Conservation (phyloP, 2,329 filamentous ascomycete genomes). For the Colletotrichum paranaense region DNA sequence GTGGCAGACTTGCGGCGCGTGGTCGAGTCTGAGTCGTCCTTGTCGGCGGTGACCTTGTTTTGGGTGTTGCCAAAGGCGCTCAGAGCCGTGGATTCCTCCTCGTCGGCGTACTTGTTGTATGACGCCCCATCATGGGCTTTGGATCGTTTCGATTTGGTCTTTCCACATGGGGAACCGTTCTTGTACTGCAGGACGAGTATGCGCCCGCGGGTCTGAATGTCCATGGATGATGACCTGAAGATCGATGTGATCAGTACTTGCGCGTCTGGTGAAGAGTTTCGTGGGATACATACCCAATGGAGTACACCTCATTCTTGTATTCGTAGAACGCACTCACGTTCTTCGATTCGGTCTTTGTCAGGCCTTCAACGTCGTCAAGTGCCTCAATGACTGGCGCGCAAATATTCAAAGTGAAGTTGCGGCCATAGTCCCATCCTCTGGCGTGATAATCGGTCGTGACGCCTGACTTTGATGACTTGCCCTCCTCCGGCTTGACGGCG, state of each 20-base stretch:
- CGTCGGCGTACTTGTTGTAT: slow-evolving; percentile 42
- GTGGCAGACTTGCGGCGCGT: slow-evolving; percentile 79
- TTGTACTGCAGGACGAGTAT: slow-evolving; percentile 83
- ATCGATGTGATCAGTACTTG: neutral
- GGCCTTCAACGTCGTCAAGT: slow-evolving; percentile 71
- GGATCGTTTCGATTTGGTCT: slow-evolving; percentile 49
- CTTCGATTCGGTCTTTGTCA: slow-evolving; percentile 70
- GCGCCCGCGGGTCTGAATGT: slow-evolving; percentile 71
- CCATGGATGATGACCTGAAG: slow-evolving; percentile 64
- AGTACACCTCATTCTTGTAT: slow-evolving; percentile 73
- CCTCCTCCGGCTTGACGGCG: slow-evolving; percentile 56
- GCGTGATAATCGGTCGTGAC: slow-evolving; percentile 68
- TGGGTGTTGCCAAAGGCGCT: slow-evolving; percentile 38
- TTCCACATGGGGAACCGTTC: slow-evolving; percentile 79
- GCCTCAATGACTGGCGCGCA: slow-evolving; percentile 80
- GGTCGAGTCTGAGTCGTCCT: slow-evolving; percentile 46
- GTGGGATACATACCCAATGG: slow-evolving; percentile 73
- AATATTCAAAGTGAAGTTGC: slow-evolving; percentile 87
- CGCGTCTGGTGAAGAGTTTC: too few species aligned
- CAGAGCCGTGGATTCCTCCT: slow-evolving; percentile 49
- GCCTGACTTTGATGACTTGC: slow-evolving; percentile 55
- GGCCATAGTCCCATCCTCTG: slow-evolving; percentile 79
- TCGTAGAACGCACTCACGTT: slow-evolving; percentile 86
- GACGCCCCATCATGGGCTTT: slow-evolving; percentile 41
- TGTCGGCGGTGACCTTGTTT: slow-evolving; percentile 43